Evolutionary conservation across 306 rosid species (phyloP).

Genomic region (Trifolium pratense): DNA sequence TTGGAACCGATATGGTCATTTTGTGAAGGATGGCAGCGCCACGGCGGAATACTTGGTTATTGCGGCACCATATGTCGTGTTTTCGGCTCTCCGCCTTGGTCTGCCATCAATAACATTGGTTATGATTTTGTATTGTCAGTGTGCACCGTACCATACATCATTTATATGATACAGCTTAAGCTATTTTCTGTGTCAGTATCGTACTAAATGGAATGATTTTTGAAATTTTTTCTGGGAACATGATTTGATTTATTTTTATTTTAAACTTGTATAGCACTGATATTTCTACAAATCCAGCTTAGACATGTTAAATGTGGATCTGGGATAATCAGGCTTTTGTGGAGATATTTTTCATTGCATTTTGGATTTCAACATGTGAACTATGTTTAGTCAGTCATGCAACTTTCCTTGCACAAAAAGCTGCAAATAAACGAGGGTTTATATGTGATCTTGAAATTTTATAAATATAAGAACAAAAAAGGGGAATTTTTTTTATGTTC

Average conservation of each 20-base stretch:
- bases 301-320: neutral
- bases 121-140: neutral
- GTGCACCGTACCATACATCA: neutral
- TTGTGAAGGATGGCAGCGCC: too few species aligned
- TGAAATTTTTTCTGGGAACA: neutral
- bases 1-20: too few species aligned
- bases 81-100: too few species aligned
- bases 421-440: neutral
- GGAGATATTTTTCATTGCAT: too few species aligned
- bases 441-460: neutral
- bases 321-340: too few species aligned
- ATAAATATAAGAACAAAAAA: neutral
- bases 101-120: neutral
- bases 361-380: too few species aligned
- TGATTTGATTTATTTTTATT: neutral
- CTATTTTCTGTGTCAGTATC: too few species aligned
- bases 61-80: too few species aligned
- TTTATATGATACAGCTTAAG: neutral
- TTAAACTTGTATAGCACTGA: neutral
- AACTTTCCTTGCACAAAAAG: neutral
- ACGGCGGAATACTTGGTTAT: too few species aligned
- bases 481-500: neutral
- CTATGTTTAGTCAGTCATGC: neutral
- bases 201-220: neutral
- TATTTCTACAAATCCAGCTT: neutral